Evolutionary conservation across 495 filamentous ascomycete species (phyloP), one percentile per base, ranked within the genome.

Genomic region (Podospora comata): DNA sequence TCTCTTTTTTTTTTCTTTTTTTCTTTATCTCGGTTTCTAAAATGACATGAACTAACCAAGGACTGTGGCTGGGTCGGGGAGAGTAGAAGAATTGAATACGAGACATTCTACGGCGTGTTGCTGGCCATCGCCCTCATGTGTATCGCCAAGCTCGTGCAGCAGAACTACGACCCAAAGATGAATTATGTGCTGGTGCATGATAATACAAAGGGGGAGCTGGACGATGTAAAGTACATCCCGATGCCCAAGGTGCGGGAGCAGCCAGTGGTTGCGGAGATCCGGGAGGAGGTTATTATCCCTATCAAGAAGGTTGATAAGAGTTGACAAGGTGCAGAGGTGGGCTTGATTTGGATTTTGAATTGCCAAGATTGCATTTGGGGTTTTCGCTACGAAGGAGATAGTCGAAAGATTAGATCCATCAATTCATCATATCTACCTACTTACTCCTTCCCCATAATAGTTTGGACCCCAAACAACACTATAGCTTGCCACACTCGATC

Each of bases 181-280:
- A 28, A 23, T 6, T 72, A 72, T 30, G 65, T 72, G 4, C 30
- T 72, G 18, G 67, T 72, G 3, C 67, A 69, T 26, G 70, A 72
- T 44, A 54, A 53, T 0, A 65, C 67, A 9, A 72, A 70, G 39
- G 70, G 70, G 1, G 70, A 72, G 32, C 65, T 72, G 18, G 70
- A 67, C 11, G 65, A 72, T 66, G 67, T 70, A 5, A 71, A 68
- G 19, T 71, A 59, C 20, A 66, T 71, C 27, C 55, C 55, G n/a
- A 18, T 58, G 18, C 39, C 39, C 39, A 71, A 68, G 69, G 19
- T 48, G 32, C 61, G 28, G 11, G 61, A 28, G 61, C 30, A 20
- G 6, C n/a, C 61, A 34, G 27, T 48, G 9, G 7, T 13, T 0
- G 39, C 15, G 5, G 39, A 48, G 39, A 16, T 48, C 15, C 39